A percentile compares a stretch with the other conserved stretches of the same genome.
Evolutionary conservation across 495 filamentous ascomycete genomes (phyloP).

Genomic region (Xylaria cubensis): DNA sequence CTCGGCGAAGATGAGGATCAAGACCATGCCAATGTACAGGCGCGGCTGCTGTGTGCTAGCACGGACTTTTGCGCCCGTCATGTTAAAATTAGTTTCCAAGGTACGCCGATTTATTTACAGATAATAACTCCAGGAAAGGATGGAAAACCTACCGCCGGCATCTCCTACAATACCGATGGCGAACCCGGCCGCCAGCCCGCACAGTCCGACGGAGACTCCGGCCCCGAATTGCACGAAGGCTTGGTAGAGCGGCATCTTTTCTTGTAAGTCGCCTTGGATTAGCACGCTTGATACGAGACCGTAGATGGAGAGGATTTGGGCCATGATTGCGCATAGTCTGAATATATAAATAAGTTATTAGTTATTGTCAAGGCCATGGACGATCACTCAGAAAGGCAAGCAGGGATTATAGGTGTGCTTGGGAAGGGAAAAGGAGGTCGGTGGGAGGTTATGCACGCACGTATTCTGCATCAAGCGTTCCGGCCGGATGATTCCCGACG

Average conservation of each 20-base stretch:
- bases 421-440: constrained; percentile 76
- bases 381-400: no score
- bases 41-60: constrained; percentile 87
- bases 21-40: constrained; percentile 80
- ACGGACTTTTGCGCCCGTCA: constrained; percentile 57
- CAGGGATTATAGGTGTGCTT: constrained; percentile 51
- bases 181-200: constrained; percentile 82
- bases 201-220: constrained; percentile 55
- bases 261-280: constrained; percentile 50
- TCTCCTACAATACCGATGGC: constrained; percentile 92
- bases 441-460: constrained; percentile 47
- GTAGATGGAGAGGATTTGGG: constrained; percentile 76
- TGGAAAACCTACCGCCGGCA: constrained; percentile 58
- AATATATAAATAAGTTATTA: constrained; percentile 28
- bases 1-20: constrained; percentile 22
- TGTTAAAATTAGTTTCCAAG: background rate
- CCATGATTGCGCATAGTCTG: constrained; percentile 72
- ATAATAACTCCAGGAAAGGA: background rate
- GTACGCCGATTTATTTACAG: background rate
- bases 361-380: no score
- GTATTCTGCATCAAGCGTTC: constrained; percentile 85
- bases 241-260: constrained; percentile 55
- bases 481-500: constrained; percentile 60
- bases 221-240: constrained; percentile 56
- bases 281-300: constrained; percentile 57